These are phyloP conservation scores for Toxicodendron radicans DNA, from an alignment of 345 rosid genomes.

Conservation along the genomic window DNA sequence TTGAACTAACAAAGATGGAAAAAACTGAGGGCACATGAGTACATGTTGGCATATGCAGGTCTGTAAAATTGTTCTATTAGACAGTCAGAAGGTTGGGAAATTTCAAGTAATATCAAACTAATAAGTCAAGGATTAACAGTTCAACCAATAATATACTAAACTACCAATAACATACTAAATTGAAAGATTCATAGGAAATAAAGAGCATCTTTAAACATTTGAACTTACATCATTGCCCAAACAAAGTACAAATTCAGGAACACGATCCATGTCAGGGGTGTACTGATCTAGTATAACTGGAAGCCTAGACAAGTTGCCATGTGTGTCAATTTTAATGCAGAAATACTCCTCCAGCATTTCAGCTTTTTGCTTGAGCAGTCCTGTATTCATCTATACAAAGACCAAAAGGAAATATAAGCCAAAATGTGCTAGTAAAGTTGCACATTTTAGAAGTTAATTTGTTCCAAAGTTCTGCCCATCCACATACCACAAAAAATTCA, in stretches of 20 bases:
- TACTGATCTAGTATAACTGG: constrained; percentile 94
- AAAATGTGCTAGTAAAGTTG: constrained; percentile 9
- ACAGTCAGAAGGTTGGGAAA: background rate
- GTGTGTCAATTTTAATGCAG: constrained; percentile 57
- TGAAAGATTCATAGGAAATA: constrained; percentile 1
- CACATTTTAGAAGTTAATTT: background rate
- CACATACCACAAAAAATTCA: background rate
- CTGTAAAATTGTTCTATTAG: background rate
- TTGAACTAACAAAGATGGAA: background rate
- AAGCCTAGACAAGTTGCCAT: constrained; percentile 76
- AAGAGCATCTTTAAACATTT: background rate
- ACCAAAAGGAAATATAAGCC: constrained; percentile 4
- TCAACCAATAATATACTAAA: background rate
- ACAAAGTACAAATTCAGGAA: constrained; percentile 86
- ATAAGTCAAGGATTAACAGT: background rate
- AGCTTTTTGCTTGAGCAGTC: constrained; percentile 70
- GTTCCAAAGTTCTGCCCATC: background rate
- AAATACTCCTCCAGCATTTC: constrained; percentile 92
- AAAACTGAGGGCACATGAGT: background rate
- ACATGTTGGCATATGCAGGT: background rate
- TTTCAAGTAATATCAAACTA: background rate
- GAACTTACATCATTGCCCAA: constrained; percentile 94
- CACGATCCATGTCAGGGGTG: constrained; percentile 92
- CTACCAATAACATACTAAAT: background rate
- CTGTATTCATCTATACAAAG: constrained; percentile 68